Percentiles rank a stretch among this genome's conserved stretches.
Conservation (phyloP, 176 grass and related monocot genomes). For the Paspalum vaginatum region DNA sequence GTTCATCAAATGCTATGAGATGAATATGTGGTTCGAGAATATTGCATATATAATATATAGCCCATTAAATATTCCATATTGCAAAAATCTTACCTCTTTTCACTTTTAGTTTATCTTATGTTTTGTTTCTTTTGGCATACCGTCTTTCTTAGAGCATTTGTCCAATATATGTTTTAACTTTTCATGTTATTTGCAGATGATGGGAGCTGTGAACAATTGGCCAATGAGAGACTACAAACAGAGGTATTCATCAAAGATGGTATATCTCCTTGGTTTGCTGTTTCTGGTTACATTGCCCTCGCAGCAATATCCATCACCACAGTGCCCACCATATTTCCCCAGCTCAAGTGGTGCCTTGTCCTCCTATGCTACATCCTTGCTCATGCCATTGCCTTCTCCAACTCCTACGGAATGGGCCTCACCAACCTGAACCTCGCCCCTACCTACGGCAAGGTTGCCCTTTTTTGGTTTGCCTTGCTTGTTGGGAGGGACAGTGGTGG, state of each 20-base stretch:
- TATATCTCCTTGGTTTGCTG: constrained; percentile 47
- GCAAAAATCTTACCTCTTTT: neutral
- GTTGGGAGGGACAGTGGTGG: constrained; percentile 32
- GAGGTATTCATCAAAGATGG: constrained; percentile 53
- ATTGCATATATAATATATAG: neutral
- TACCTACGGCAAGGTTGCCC: constrained; percentile 48
- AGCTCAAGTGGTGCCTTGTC: constrained; percentile 58
- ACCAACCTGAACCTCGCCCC: constrained; percentile 54
- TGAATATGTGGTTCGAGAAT: neutral
- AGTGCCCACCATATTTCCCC: constrained; percentile 54
- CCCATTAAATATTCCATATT: too few species aligned
- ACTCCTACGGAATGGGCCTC: constrained; percentile 54
- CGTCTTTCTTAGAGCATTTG: neutral
- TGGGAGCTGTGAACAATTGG: neutral
- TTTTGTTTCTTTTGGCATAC: constrained; percentile 15
- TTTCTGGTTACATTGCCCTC: constrained; percentile 48
- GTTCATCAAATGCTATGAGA: neutral
- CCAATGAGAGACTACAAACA: constrained; percentile 35
- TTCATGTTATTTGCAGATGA: constrained; percentile 28
- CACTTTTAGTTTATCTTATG: neutral
- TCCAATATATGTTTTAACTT: neutral
- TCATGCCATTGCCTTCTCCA: constrained; percentile 59
- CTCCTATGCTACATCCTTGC: constrained; percentile 48
- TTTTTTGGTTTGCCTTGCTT: constrained; percentile 42
- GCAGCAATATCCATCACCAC: constrained; percentile 34